These are phyloP conservation scores for Diddensiella transvaalensis DNA, from an alignment of 805 yeast genomes.

Conservation along the genomic window DNA sequence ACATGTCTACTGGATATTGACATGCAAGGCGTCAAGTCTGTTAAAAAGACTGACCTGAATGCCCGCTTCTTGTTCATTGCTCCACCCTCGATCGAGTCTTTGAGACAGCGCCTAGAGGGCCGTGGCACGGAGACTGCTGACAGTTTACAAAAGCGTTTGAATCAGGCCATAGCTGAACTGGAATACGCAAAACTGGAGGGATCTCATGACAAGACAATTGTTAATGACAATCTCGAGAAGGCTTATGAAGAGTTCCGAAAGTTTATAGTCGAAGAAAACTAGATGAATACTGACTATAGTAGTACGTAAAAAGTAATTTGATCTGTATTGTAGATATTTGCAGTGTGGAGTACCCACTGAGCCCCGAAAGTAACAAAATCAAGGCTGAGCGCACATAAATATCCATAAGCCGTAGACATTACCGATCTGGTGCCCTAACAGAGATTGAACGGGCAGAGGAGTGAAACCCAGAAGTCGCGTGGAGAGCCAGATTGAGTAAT, in stretches of 20 bases:
- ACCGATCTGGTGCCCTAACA: too few relatives aligned
- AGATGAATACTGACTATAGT: neutral
- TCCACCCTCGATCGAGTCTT: conserved; percentile 85
- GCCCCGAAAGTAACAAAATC: too few relatives aligned
- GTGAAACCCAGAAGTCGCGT: too few relatives aligned
- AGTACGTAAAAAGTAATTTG: neutral
- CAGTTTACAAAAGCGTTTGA: conserved; percentile 74
- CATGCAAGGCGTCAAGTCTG: conserved; percentile 97
- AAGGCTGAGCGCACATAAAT: too few relatives aligned
- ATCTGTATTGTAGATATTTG: too few relatives aligned
- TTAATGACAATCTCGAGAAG: conserved; percentile 86
- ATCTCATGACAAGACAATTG: conserved; percentile 84
- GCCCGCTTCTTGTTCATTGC: conserved; percentile 85
- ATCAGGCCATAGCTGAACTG: conserved; percentile 83
- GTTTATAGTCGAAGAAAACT: conserved; percentile 37
- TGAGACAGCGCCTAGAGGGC: conserved; percentile 68
- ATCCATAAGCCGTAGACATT: too few relatives aligned
- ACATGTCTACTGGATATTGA: conserved; percentile 94
- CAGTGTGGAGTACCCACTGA: too few relatives aligned
- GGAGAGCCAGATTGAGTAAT: too few relatives aligned
- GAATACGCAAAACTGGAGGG: conserved; percentile 80
- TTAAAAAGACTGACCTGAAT: conserved; percentile 74
- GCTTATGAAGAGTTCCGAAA: conserved; percentile 80
- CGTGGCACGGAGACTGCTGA: conserved; percentile 97
- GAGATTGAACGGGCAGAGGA: too few relatives aligned